Conservation (phyloP, 2,329 filamentous ascomycete species). For the Diaporthe citriasiana region DNA sequence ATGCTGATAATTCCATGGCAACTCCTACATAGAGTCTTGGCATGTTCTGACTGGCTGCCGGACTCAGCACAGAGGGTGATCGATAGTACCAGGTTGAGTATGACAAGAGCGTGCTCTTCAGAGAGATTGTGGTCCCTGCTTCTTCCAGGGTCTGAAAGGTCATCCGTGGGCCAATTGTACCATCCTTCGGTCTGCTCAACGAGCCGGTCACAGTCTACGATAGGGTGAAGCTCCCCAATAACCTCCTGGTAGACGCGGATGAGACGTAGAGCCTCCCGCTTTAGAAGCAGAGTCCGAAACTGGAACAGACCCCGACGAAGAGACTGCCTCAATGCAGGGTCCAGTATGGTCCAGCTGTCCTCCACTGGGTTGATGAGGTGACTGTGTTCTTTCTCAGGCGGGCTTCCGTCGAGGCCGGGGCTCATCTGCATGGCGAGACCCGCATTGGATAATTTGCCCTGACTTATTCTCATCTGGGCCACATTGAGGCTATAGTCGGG, state of each 20-base stretch:
- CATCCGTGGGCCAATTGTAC: not conserved
- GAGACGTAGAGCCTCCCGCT: not conserved
- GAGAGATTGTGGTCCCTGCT: not conserved
- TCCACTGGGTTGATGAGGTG: not conserved
- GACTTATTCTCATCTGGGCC: not conserved
- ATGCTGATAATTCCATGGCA: not conserved
- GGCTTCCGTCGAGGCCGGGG: not conserved
- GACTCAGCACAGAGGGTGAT: not conserved
- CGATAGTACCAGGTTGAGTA: not conserved
- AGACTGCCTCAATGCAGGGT: not conserved
- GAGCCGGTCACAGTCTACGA: not conserved
- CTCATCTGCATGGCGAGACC: not conserved
- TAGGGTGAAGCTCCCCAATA: not conserved
- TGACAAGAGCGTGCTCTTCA: not conserved
- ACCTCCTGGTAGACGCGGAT: not conserved
- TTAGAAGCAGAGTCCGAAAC: not conserved
- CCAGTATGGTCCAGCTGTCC: not conserved
- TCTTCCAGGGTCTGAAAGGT: not conserved
- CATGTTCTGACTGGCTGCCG: not conserved
- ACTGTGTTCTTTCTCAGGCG: not conserved
- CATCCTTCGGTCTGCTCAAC: not conserved
- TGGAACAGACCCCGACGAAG: not conserved
- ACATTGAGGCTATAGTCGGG: slow-evolving; percentile 8
- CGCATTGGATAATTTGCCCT: not conserved
- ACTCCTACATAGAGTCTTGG: not conserved